phyloP scores from a whole-genome alignment of 495 filamentous ascomycete genomes.

The Xylaria curta region DNA sequence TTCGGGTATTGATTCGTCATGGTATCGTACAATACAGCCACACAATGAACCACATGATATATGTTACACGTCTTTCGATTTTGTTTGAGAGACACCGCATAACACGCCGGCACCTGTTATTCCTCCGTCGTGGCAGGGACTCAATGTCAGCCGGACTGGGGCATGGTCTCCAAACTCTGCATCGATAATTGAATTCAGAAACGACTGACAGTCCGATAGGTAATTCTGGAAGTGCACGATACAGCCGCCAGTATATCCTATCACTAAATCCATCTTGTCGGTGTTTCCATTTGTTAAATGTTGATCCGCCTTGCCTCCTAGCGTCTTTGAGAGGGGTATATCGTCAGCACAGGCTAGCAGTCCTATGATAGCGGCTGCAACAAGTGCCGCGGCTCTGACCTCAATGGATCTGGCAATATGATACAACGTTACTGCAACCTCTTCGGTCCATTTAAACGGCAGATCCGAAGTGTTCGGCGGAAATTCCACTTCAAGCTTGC shows the following conservation, averaged over 20 bases:
- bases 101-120: constrained; percentile 79
- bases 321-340: constrained; percentile 47
- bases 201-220: constrained; percentile 69
- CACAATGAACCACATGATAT: constrained; percentile 9
- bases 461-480: constrained; percentile 53
- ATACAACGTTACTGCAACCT: constrained; percentile 61
- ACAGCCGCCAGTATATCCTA: constrained; percentile 80
- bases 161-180: constrained; percentile 59
- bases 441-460: constrained; percentile 64
- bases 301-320: constrained; percentile 21
- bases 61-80: constrained; percentile 31
- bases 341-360: constrained; percentile 71
- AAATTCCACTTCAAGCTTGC: constrained; percentile 60
- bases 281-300: constrained; percentile 15
- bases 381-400: constrained; percentile 71
- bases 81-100: constrained; percentile 41
- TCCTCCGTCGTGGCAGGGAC: constrained; percentile 76
- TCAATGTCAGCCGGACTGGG: constrained; percentile 67
- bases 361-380: constrained; percentile 73
- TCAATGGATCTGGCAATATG: constrained; percentile 69
- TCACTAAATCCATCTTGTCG: constrained; percentile 64
- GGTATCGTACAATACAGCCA: constrained; percentile 22
- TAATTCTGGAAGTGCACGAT: constrained; percentile 79
- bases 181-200: constrained; percentile 68
- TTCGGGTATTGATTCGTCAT: constrained; percentile 22